phyloP scores from a whole-genome alignment of 805 yeast genomes.

The Lipomyces orientalis region DNA sequence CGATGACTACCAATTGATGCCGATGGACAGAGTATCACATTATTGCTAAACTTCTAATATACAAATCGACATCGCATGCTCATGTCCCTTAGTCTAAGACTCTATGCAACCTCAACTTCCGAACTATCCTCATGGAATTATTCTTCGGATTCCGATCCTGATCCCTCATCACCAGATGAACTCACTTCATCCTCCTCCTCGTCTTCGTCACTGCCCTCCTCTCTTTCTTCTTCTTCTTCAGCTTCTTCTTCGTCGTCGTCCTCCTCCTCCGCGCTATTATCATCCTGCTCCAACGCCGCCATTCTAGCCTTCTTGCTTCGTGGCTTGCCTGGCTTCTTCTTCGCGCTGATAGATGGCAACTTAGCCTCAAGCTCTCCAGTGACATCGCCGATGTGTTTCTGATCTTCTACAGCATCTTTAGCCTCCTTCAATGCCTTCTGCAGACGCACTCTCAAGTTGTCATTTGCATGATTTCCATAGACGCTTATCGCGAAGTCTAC shows the following conservation, averaged over 20 bases:
- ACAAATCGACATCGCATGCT: too few species aligned
- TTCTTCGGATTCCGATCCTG: background rate
- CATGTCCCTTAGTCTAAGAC: background rate
- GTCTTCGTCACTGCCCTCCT: slow-evolving; percentile 7
- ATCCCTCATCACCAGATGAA: slow-evolving; percentile 8
- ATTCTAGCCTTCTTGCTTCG: slow-evolving; percentile 15
- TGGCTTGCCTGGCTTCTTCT: slow-evolving; percentile 2
- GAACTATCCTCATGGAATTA: slow-evolving; percentile 1
- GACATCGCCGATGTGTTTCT: background rate
- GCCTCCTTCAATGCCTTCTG: slow-evolving; percentile 22
- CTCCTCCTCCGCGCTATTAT: slow-evolving; percentile 22
- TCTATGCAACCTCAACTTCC: background rate
- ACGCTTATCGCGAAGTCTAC: slow-evolving; percentile 23
- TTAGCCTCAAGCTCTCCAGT: background rate
- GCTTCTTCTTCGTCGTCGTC: background rate
- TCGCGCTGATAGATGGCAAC: slow-evolving; percentile 11
- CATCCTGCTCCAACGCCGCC: slow-evolving; percentile 28
- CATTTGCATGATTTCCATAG: slow-evolving; percentile 23
- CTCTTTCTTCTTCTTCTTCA: slow-evolving; percentile 4
- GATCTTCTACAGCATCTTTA: slow-evolving; percentile 9
- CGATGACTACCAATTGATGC: too few species aligned
- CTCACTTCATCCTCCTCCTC: slow-evolving; percentile 17
- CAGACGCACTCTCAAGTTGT: slow-evolving; percentile 18
- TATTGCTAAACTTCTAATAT: too few species aligned
- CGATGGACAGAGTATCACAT: too few species aligned